phyloP scores from a whole-genome alignment of 352 stramenopile species.

The Globisporangium spinosum region DNA sequence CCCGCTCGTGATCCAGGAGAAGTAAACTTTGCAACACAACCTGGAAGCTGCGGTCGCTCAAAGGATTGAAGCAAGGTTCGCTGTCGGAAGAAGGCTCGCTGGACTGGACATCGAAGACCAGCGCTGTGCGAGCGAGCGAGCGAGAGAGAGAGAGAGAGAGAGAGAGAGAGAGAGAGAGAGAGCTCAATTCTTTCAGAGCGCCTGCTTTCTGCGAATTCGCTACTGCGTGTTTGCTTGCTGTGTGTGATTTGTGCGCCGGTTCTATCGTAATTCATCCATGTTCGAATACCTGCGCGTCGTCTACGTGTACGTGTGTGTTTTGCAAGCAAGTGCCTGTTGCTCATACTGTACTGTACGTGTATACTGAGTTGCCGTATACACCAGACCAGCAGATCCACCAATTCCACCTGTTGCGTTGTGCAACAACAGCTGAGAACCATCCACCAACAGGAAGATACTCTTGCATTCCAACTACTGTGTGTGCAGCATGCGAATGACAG shows the following conservation, averaged over 20 bases:
- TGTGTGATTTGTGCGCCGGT: not conserved
- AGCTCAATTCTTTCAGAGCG: not conserved
- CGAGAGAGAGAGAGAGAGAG: no score
- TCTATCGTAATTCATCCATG: not conserved
- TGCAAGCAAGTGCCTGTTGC: not conserved
- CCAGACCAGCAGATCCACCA: not conserved
- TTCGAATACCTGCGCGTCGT: not conserved
- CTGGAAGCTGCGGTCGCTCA: not conserved
- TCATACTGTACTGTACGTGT: not conserved
- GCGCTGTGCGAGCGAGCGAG: not conserved
- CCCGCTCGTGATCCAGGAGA: conserved; percentile 66
- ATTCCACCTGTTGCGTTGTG: not conserved
- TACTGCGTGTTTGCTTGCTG: not conserved
- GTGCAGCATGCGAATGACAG: not conserved
- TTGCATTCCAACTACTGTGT: no score
- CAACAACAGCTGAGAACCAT: no score
- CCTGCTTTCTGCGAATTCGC: not conserved
- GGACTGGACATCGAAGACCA: not conserved
- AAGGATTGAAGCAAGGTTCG: not conserved
- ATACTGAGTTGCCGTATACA: not conserved
- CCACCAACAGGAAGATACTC: no score
- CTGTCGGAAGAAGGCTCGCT: not conserved
- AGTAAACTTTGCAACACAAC: conserved; percentile 5
- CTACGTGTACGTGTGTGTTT: not conserved
- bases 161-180: no score